Percentiles rank a stretch among this genome's conserved stretches.
Conservation (phyloP, 768 basidiomycete genomes). For the Boletus sp. region DNA sequence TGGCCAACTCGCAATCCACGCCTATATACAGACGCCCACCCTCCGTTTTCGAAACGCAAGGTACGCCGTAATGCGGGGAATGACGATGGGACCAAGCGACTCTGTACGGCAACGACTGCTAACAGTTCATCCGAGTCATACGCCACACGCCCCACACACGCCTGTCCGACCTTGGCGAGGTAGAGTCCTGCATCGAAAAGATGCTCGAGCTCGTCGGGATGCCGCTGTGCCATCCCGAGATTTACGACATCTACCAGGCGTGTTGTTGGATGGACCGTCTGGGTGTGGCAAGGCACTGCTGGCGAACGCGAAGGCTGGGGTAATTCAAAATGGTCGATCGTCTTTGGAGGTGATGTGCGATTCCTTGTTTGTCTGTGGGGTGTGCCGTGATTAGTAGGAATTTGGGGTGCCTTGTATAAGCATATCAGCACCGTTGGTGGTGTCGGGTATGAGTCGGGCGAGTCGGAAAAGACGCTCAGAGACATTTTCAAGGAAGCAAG, state of each 20-base stretch:
- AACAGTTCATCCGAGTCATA: conserved; percentile 36
- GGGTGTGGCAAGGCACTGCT: conserved; percentile 96
- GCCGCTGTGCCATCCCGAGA: conserved; percentile 93
- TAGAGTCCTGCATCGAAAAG: conserved; percentile 66
- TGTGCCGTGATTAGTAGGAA: too few species aligned
- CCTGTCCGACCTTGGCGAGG: conserved; percentile 8
- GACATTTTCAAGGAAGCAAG: too few species aligned
- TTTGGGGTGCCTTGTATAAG: too few species aligned
- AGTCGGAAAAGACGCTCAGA: too few species aligned
- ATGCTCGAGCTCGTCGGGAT: conserved; percentile 95
- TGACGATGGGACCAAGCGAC: conserved; percentile 55
- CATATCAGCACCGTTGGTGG: too few species aligned
- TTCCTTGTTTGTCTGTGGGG: too few species aligned
- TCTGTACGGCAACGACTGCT: conserved; percentile 36
- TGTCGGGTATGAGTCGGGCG: too few species aligned
- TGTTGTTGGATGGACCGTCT: conserved; percentile 91
- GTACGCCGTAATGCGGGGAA: conserved; percentile 46
- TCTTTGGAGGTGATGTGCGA: background rate
- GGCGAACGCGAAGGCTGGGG: conserved; percentile 94
- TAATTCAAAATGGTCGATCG: conserved; percentile 36
- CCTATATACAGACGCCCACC: background rate
- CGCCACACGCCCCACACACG: conserved; percentile 68
- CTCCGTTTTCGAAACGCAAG: conserved; percentile 58
- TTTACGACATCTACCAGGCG: conserved; percentile 91
- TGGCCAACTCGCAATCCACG: too few species aligned